Percentiles rank a stretch among this genome's conserved stretches.
Conservation (phyloP, 306 rosid genomes). For the Cucurbita pepo region DNA sequence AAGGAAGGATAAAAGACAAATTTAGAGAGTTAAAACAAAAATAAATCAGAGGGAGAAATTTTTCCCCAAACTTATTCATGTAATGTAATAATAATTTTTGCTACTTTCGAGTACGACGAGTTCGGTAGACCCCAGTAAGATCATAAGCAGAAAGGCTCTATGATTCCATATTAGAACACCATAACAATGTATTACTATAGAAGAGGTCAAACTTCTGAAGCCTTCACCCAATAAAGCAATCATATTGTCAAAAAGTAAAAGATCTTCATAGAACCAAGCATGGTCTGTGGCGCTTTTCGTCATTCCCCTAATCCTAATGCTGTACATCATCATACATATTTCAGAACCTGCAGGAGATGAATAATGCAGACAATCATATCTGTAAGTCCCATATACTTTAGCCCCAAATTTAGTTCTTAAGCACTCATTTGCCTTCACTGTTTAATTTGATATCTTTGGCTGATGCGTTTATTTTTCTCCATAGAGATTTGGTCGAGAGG, state of each 20-base stretch:
- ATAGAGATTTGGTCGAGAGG: not conserved
- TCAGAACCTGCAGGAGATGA: conserved; percentile 5
- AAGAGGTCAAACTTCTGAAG: not conserved
- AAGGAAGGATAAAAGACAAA: not conserved
- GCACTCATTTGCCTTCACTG: not conserved
- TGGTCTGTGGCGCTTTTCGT: not conserved
- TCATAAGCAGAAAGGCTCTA: not conserved
- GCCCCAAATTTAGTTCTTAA: conserved; percentile 1
- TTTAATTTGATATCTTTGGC: not conserved
- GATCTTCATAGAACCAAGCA: not conserved
- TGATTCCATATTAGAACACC: not conserved
- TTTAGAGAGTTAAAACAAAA: not conserved
- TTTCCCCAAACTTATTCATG: not conserved
- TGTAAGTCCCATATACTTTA: conserved; percentile 1
- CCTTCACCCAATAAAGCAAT: conserved; percentile 1
- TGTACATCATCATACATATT: not conserved
- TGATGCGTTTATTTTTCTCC: not conserved
- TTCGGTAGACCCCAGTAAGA: conserved; percentile 1
- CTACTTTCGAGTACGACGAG: not conserved
- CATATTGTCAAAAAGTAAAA: not conserved
- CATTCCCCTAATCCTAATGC: not conserved
- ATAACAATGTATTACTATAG: not conserved
- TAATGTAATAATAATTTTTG: not conserved
- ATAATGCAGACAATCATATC: not conserved
- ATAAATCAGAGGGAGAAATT: not conserved